A percentile compares a stretch with the other conserved stretches of the same genome.
Evolutionary conservation across 225 moss, liverwort and hornwort species (phyloP).

Genomic region (Sphagnum tenellum): DNA sequence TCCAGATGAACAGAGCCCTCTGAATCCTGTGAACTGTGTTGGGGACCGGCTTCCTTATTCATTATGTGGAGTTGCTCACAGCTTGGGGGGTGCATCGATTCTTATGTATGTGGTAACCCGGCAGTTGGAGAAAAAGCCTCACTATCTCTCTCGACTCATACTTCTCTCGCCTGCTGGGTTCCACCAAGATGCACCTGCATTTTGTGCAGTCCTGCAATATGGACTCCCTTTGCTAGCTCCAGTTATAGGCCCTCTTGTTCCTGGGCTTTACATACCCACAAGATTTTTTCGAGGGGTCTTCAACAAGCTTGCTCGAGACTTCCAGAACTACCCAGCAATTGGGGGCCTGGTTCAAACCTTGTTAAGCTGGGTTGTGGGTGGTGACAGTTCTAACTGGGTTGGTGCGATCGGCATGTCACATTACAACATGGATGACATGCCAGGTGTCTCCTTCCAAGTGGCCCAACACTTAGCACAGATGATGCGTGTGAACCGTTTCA

Average conservation of each 20-base stretch:
- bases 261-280: slow-evolving; percentile 85
- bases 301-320: slow-evolving; percentile 84
- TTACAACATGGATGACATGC: slow-evolving; percentile 98
- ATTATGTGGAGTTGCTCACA: slow-evolving; percentile 78
- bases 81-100: slow-evolving; percentile 82
- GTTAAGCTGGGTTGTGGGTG: slow-evolving; percentile 49
- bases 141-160: slow-evolving; percentile 65
- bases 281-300: slow-evolving; percentile 72
- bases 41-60: slow-evolving; percentile 53
- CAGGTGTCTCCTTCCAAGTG: slow-evolving; percentile 66
- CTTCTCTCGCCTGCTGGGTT: slow-evolving; percentile 90
- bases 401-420: slow-evolving; percentile 81
- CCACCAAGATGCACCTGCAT: slow-evolving; percentile 58
- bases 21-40: slow-evolving; percentile 24
- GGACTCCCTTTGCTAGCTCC: slow-evolving; percentile 42
- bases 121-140: slow-evolving; percentile 58
- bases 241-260: slow-evolving; percentile 42
- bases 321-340: slow-evolving; percentile 80
- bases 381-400: slow-evolving; percentile 89
- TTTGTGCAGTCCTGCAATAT: slow-evolving; percentile 38
- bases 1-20: slow-evolving; percentile 18
- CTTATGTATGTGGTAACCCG: slow-evolving; percentile 73
- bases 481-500: slow-evolving; percentile 57
- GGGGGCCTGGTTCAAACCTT: slow-evolving; percentile 80
- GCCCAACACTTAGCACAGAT: slow-evolving; percentile 67